Base-by-base conservation (phyloP, 2,329 filamentous ascomycete genomes). In the Monosporascus sp. region DNA sequence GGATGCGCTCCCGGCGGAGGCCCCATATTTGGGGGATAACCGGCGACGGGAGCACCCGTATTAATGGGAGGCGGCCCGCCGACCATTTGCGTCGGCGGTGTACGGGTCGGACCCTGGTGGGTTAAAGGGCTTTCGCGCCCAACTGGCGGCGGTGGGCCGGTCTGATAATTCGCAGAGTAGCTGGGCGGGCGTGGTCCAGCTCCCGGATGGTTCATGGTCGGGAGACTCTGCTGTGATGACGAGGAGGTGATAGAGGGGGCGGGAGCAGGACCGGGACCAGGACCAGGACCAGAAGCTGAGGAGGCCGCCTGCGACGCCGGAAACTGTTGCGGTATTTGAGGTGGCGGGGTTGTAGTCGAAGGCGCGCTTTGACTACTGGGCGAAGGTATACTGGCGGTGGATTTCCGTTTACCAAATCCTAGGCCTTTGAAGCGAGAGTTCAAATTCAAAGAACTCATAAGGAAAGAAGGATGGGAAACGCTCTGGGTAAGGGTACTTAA, bases 401-500 rank as follows among this genome's bases (percentile, higher is more conserved):
- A 87, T 78, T 85, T 88, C 74, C 88, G 86, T 82, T 88, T 89
- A 76, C 86, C 87, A 79, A 89, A 88, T 75, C 88, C 86, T 77
- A 90, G 81, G 79, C 82, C 82, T 79, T 89, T 88, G 72, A 90
- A 83, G 74, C 87, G 85, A 72, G 83, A 82, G 79, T 89, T 89
- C 83, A 88, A 82, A 79, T 89, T 89, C 83, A 88, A 82, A 80
- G 85, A 89, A 81, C 82, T 88, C 86, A 89, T 88, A 78, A 74
- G 77, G 74, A 59, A 59, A 58, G 54, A 54, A 54, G 60, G 60
- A 58, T 56, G 48, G 50, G 43, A 24, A 15, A 14, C 24, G 24
- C 17, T 5, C 20, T 5, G 24, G n/a, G 22, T n/a, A n/a, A 18
- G 9, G 18, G 17, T 41, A 41, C 17, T n/a, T 41, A 41, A 41